Conservation (phyloP, 2,329 filamentous ascomycete genomes). For the Myriosclerotinia scirpicola region DNA sequence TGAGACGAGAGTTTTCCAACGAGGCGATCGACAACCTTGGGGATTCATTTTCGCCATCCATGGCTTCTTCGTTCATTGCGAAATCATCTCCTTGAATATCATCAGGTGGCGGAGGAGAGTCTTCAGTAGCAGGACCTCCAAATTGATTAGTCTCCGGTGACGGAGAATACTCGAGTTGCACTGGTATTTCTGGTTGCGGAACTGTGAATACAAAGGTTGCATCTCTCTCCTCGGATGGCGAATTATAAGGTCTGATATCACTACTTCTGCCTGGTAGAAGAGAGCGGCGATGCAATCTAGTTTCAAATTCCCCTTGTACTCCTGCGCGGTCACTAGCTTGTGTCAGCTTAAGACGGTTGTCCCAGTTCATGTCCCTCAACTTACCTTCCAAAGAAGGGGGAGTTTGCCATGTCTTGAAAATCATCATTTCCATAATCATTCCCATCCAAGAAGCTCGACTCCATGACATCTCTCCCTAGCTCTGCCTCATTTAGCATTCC, state of each 20-base stretch:
- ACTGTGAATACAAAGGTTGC: conserved; percentile 40
- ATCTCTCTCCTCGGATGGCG: conserved; percentile 39
- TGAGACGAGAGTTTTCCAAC: not conserved
- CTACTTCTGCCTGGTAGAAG: conserved; percentile 35
- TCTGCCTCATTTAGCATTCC: conserved; percentile 37
- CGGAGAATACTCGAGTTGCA: conserved; percentile 12
- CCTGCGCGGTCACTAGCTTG: conserved; percentile 14
- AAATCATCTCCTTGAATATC: not conserved
- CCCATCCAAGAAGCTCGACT: conserved; percentile 37
- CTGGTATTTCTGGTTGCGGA: conserved; percentile 33
- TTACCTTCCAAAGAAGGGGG: conserved; percentile 29
- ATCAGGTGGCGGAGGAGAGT: not conserved
- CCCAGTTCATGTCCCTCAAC: conserved; percentile 4
- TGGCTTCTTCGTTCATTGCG: conserved; percentile 4
- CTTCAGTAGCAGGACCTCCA: not conserved
- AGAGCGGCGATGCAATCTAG: conserved; percentile 25
- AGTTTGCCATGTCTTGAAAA: conserved; percentile 27
- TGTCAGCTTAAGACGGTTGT: not conserved
- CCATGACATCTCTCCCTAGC: conserved; percentile 30
- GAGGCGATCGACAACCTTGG: not conserved
- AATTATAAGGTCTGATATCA: conserved; percentile 35
- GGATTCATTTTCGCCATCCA: conserved; percentile 1
- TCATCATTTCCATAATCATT: conserved; percentile 32
- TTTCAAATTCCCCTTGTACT: not conserved
- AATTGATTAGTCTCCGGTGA: not conserved